These are phyloP conservation scores for Annulohypoxylon bovei DNA, from an alignment of 495 filamentous ascomycete genomes.

Conservation along the genomic window DNA sequence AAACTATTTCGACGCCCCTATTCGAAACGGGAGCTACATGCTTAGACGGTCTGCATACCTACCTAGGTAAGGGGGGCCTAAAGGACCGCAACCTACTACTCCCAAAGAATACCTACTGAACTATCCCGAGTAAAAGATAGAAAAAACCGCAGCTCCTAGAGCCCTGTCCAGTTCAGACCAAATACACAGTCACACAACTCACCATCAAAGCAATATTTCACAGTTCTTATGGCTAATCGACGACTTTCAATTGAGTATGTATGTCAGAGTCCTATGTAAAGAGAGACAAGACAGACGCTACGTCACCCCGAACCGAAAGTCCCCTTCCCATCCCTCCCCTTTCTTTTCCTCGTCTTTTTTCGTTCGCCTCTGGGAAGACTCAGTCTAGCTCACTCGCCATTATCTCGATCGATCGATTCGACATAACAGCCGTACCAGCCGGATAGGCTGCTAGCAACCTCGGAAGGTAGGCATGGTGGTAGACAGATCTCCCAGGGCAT, in stretches of 20 bases:
- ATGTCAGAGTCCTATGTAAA: constrained; percentile 29
- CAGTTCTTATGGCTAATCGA: neutral
- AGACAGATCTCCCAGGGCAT: constrained; percentile 12
- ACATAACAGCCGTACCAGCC: neutral
- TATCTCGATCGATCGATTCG: neutral
- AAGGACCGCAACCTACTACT: too few species aligned
- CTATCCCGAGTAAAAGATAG: too few species aligned
- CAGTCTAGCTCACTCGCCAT: neutral
- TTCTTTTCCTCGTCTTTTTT: neutral
- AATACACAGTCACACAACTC: neutral
- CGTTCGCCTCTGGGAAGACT: neutral
- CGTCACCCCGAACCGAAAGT: constrained; percentile 17
- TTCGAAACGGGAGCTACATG: too few species aligned
- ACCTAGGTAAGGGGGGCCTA: too few species aligned
- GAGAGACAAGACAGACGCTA: constrained; percentile 25
- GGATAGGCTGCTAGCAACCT: neutral
- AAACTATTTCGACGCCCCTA: too few species aligned
- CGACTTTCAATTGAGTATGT: constrained; percentile 26
- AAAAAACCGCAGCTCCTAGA: too few species aligned
- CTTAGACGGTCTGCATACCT: too few species aligned
- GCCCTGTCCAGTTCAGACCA: too few species aligned
- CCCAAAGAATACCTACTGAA: too few species aligned
- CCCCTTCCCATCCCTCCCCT: neutral
- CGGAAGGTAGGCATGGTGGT: neutral
- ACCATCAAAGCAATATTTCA: neutral